These are phyloP conservation scores for Ogataea methylovora DNA, from an alignment of 805 yeast species.

Conservation along the genomic window DNA sequence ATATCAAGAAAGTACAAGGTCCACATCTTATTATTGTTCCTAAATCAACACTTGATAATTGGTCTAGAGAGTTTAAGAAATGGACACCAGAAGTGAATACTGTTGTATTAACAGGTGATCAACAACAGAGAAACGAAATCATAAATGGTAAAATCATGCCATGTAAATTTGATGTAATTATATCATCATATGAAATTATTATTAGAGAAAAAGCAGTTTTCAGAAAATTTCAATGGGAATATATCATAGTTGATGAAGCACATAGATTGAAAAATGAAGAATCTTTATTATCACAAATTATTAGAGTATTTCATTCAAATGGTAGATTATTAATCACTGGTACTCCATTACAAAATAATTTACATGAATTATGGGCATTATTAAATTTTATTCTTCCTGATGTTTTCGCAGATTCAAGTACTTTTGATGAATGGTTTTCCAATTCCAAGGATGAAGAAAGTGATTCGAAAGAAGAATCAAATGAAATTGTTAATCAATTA, in stretches of 20 bases:
- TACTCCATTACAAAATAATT: slow-evolving; percentile 73
- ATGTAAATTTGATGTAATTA: slow-evolving; percentile 65
- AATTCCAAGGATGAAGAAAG: slow-evolving; percentile 24
- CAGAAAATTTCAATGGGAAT: slow-evolving; percentile 66
- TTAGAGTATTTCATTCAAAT: slow-evolving; percentile 62
- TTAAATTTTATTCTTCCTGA: slow-evolving; percentile 73
- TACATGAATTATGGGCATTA: slow-evolving; percentile 78
- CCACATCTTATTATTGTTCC: slow-evolving; percentile 77
- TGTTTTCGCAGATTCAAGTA: slow-evolving; percentile 63
- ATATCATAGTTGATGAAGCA: slow-evolving; percentile 75
- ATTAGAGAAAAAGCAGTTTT: slow-evolving; percentile 65
- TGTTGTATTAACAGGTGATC: slow-evolving; percentile 67
- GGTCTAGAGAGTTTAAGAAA: slow-evolving; percentile 68
- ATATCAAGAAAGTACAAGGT: slow-evolving; percentile 50
- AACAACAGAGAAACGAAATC: slow-evolving; percentile 52
- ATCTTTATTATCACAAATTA: slow-evolving; percentile 62
- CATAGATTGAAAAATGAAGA: slow-evolving; percentile 79
- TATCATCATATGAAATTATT: slow-evolving; percentile 71
- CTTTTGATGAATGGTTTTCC: slow-evolving; percentile 72
- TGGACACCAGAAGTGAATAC: slow-evolving; percentile 80
- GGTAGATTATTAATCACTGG: slow-evolving; percentile 73
- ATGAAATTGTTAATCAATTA: slow-evolving; percentile 53
- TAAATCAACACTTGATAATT: slow-evolving; percentile 72
- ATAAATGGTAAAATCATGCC: slow-evolving; percentile 41
- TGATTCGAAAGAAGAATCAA: slow-evolving; percentile 16